phyloP scores from a whole-genome alignment of 169 alveolate genomes.

The Plasmodium knowlesi region DNA sequence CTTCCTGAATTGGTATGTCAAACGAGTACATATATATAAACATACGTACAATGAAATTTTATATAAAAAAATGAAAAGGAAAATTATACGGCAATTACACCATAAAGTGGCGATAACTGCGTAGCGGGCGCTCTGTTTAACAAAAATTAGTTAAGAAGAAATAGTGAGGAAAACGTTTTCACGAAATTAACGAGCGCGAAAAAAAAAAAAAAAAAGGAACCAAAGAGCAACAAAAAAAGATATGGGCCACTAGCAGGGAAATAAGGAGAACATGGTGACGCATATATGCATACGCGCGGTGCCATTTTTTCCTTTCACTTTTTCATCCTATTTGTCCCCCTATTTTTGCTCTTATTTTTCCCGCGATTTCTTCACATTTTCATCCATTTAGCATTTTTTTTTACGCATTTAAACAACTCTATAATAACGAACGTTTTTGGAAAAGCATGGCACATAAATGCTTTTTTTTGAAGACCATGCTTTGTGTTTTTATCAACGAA shows the following conservation, averaged over 20 bases:
- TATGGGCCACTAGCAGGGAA: not conserved
- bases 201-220: not conserved
- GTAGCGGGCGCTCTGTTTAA: not conserved
- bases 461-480: not conserved
- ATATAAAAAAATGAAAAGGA: not conserved
- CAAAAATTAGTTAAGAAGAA: not conserved
- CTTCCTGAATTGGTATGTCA: constrained; percentile 38
- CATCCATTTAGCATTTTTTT: not conserved
- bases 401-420: not conserved
- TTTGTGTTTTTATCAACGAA: not conserved
- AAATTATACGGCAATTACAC: not conserved
- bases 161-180: not conserved
- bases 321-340: not conserved
- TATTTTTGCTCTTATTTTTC: not conserved
- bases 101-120: not conserved
- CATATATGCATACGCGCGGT: not conserved
- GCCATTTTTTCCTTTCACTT: not conserved
- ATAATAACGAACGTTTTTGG: not conserved
- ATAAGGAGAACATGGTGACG: not conserved
- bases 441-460: not conserved
- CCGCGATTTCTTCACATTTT: not conserved
- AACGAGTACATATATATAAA: not conserved
- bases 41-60: not conserved
- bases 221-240: not conserved
- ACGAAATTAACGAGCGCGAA: not conserved